These are phyloP conservation scores for Paramecium tetraurelia DNA, from an alignment of 73 alveolate species.

Conservation along the genomic window DNA sequence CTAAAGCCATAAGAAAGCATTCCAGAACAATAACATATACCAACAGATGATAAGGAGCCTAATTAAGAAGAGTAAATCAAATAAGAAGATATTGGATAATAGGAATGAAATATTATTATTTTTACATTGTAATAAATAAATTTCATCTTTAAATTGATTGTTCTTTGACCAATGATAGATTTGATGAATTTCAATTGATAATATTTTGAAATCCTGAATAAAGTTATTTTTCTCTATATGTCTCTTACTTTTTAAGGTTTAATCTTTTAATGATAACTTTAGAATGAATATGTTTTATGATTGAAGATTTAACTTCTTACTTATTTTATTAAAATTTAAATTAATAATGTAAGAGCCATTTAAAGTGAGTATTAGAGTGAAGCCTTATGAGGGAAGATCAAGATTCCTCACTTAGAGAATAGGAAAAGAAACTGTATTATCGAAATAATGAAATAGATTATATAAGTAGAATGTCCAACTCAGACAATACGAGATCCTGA, in stretches of 20 bases:
- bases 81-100: neutral
- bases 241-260: neutral
- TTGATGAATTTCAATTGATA: too few species aligned
- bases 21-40: neutral
- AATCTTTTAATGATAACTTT: neutral
- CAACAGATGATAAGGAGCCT: neutral
- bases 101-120: neutral
- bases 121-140: neutral
- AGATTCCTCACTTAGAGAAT: neutral
- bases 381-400: slow-evolving; percentile 14
- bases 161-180: neutral
- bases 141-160: neutral
- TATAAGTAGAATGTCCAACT: neutral
- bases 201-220: too few species aligned
- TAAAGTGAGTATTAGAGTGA: slow-evolving; percentile 43
- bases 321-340: neutral
- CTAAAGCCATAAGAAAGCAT: neutral
- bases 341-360: slow-evolving; percentile 49
- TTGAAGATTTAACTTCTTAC: neutral
- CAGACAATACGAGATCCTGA: slow-evolving; percentile 41
- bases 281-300: neutral
- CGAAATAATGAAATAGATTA: neutral
- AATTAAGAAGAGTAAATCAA: neutral
- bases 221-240: too few species aligned
- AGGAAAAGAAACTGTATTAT: slow-evolving; percentile 17